A percentile compares a stretch with the other conserved stretches of the same genome.
phyloP scores from a whole-genome alignment of 139 green algal genomes.

The Tetraselmis striata region DNA sequence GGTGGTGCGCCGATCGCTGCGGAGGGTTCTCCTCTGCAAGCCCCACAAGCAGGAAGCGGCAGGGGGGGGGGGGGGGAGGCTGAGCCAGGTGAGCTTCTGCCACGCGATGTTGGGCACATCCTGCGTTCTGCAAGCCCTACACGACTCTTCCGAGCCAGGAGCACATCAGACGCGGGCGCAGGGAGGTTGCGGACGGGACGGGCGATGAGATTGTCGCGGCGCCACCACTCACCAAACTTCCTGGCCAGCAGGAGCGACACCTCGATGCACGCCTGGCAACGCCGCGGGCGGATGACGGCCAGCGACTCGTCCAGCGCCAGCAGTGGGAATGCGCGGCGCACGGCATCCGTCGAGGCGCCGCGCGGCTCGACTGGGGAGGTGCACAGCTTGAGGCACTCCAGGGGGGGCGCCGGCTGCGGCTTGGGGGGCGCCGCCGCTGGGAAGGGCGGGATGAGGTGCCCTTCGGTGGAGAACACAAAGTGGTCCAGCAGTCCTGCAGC shows the following conservation, averaged over 20 bases:
- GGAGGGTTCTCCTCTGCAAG: no score
- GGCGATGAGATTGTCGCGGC: no score
- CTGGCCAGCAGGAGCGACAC: slow-evolving; percentile 21
- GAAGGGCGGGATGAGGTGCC: slow-evolving; percentile 49
- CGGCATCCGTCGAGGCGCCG: slow-evolving; percentile 5
- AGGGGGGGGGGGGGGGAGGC: no score
- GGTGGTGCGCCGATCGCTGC: no score
- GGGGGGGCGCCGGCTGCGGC: neutral
- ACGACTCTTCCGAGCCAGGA: no score
- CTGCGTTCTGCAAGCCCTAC: no score
- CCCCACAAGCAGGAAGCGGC: no score
- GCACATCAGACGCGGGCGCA: no score
- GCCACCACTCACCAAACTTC: no score
- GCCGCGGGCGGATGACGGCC: neutral
- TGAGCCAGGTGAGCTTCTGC: no score
- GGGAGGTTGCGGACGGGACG: no score
- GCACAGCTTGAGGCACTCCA: slow-evolving; percentile 11
- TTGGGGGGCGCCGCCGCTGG: neutral
- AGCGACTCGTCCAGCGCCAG: slow-evolving; percentile 18
- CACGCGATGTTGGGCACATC: no score
- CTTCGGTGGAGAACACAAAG: slow-evolving; percentile 70
- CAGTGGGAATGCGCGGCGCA: slow-evolving; percentile 36
- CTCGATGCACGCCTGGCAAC: slow-evolving; percentile 24
- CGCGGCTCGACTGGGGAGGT: neutral
- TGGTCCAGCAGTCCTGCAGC: slow-evolving; percentile 41